These are phyloP conservation scores for Geranium brycei DNA, from an alignment of 345 rosid genomes.

Conservation along the genomic window DNA sequence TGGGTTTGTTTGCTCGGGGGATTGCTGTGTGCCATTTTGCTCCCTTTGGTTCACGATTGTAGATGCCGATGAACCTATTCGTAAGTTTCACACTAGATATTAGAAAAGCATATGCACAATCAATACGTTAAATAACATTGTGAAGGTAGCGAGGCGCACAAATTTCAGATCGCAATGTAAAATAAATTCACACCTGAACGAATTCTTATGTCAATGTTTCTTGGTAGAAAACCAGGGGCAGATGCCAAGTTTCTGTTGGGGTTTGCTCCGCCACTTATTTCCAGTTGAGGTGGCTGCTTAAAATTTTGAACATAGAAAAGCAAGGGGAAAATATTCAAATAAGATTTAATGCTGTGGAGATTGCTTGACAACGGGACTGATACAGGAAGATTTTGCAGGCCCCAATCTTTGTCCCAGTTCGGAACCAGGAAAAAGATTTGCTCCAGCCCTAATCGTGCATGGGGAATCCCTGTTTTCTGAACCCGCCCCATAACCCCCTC, in stretches of 20 bases:
- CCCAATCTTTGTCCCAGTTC: no score
- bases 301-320: conserved; percentile 8
- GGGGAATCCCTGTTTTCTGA: no score
- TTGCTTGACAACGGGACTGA: no score
- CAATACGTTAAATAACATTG: background rate
- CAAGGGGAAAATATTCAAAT: background rate
- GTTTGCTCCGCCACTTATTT: conserved; percentile 27
- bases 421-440: no score
- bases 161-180: background rate
- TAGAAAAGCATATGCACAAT: background rate
- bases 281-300: conserved; percentile 35
- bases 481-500: no score
- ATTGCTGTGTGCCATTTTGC: conserved; percentile 18
- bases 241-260: conserved; percentile 26
- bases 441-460: no score
- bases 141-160: background rate
- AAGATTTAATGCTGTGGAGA: background rate
- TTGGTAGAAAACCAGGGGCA: conserved; percentile 30
- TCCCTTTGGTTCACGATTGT: conserved; percentile 20
- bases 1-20: conserved; percentile 23
- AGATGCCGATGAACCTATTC: background rate
- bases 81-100: background rate
- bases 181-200: conserved; percentile 31
- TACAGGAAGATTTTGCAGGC: no score
- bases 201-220: conserved; percentile 53